phyloP scores from a whole-genome alignment of 2,329 filamentous ascomycete genomes.

The Sporothrix mexicana region DNA sequence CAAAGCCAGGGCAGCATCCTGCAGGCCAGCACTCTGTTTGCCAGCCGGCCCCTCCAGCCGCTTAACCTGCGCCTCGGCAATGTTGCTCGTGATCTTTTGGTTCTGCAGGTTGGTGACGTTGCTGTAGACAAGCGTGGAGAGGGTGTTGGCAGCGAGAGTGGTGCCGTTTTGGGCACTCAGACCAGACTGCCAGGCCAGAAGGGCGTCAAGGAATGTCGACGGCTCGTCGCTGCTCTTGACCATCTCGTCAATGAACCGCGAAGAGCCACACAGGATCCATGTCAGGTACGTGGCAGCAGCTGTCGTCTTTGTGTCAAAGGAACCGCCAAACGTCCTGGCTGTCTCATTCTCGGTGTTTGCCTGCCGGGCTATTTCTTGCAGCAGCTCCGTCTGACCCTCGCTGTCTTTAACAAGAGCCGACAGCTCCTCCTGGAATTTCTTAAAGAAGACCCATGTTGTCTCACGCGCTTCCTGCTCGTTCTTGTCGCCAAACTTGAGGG shows the following conservation, averaged over 20 bases:
- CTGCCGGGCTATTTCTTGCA: background rate
- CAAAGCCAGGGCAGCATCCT: slow-evolving; percentile 38
- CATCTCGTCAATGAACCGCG: slow-evolving; percentile 36
- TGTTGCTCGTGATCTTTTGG: slow-evolving; percentile 15
- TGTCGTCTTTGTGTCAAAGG: background rate
- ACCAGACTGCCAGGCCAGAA: slow-evolving; percentile 32
- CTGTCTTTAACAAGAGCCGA: slow-evolving; percentile 23
- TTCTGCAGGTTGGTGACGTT: slow-evolving; percentile 28
- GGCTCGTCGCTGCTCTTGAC: slow-evolving; percentile 28
- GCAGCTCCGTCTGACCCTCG: slow-evolving; percentile 18
- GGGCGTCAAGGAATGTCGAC: slow-evolving; percentile 24
- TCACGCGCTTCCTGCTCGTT: slow-evolving; percentile 41
- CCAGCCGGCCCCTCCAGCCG: slow-evolving; percentile 26
- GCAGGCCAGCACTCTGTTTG: background rate
- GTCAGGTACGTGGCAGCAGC: slow-evolving; percentile 31
- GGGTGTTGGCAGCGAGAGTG: background rate
- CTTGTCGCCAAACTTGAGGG: slow-evolving; percentile 39
- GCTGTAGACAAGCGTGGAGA: background rate
- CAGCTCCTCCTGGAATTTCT: slow-evolving; percentile 39
- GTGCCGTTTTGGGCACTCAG: background rate
- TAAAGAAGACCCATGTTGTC: slow-evolving; percentile 41
- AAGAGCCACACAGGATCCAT: slow-evolving; percentile 37
- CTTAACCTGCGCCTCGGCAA: slow-evolving; percentile 29
- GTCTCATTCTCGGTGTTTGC: background rate
- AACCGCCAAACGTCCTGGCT: background rate